Percentiles rank a stretch among this genome's conserved stretches.
Evolutionary conservation across 163 green algal species (phyloP).

Genomic region (Smithsoniella earleae): DNA sequence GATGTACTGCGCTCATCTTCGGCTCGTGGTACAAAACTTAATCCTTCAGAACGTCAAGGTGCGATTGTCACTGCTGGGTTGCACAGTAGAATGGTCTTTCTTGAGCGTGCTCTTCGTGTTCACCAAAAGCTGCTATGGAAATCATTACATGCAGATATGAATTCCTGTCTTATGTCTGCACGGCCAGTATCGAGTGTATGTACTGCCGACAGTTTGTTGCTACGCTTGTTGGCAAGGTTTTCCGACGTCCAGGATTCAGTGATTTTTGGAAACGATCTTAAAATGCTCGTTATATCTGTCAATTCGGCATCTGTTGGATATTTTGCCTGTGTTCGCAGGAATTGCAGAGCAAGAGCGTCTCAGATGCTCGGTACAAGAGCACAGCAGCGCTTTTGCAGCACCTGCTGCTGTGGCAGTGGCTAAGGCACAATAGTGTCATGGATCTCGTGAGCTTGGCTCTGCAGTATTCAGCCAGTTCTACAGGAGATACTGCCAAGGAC

Average conservation of each 20-base stretch:
- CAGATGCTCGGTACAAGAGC: neutral
- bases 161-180: too few relatives aligned
- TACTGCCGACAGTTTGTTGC: neutral
- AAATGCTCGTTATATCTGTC: neutral
- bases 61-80: neutral
- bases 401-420: constrained; percentile 25
- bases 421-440: neutral
- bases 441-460: neutral
- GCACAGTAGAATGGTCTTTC: neutral
- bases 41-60: constrained; percentile 14
- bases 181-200: neutral
- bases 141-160: too few relatives aligned
- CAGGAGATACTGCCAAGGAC: too few relatives aligned
- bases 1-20: neutral
- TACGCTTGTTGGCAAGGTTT: neutral
- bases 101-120: neutral
- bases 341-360: neutral
- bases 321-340: neutral
- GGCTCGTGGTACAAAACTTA: neutral
- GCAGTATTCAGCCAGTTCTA: too few relatives aligned
- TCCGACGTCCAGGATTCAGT: neutral
- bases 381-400: neutral
- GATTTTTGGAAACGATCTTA: neutral
- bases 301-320: neutral
- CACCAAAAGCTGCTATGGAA: too few relatives aligned